phyloP scores from a whole-genome alignment of 2,329 filamentous ascomycete genomes.

The Cylindrodendrum hubeiense region DNA sequence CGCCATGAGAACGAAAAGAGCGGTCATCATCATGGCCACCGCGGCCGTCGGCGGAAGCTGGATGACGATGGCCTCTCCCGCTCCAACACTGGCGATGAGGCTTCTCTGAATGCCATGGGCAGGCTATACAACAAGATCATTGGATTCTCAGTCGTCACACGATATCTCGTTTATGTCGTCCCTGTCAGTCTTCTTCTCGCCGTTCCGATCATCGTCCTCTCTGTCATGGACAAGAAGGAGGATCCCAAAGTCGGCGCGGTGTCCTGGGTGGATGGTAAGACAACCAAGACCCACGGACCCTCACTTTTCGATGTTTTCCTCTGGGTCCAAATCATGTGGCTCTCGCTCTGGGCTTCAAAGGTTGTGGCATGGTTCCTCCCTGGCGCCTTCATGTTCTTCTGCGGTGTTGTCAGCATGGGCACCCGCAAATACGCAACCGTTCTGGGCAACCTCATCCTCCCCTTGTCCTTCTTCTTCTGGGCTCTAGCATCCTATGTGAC shows the following conservation, averaged over 20 bases:
- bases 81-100: constrained; percentile 65
- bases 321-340: constrained; percentile 78
- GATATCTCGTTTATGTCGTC: constrained; percentile 77
- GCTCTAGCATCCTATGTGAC: constrained; percentile 72
- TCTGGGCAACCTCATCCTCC: constrained; percentile 72
- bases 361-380: constrained; percentile 72
- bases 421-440: constrained; percentile 79
- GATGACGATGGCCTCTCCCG: constrained; percentile 55
- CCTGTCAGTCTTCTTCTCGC: constrained; percentile 73
- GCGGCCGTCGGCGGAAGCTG: constrained; percentile 65
- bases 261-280: constrained; percentile 6
- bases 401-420: constrained; percentile 76
- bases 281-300: constrained; percentile 52
- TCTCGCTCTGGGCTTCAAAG: constrained; percentile 76
- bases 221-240: constrained; percentile 52
- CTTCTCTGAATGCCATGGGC: constrained; percentile 74
- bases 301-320: constrained; percentile 73
- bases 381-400: constrained; percentile 74
- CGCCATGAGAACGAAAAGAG: constrained; percentile 60
- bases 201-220: constrained; percentile 70
- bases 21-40: constrained; percentile 51
- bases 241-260: constrained; percentile 30
- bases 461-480: constrained; percentile 78
- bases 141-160: constrained; percentile 71
- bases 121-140: constrained; percentile 74